These are phyloP conservation scores for Polytolypa hystricis DNA, from an alignment of 2,329 filamentous ascomycete genomes.

Conservation along the genomic window DNA sequence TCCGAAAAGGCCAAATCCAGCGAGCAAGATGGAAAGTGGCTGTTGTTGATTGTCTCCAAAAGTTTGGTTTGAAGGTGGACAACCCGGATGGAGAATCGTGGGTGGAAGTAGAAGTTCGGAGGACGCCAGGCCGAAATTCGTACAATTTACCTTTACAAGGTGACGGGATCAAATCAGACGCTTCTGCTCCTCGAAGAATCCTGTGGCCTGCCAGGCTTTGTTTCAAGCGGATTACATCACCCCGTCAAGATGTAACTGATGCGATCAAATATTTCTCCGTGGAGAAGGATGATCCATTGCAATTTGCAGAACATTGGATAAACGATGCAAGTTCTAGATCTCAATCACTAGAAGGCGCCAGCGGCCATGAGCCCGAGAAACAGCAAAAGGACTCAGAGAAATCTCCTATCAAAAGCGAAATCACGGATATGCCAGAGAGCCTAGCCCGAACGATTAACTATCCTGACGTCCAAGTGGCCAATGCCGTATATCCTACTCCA, in stretches of 20 bases:
- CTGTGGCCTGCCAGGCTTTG: constrained; percentile 36
- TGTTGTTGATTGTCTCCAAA: constrained; percentile 27
- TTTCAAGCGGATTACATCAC: constrained; percentile 25
- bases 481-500: constrained; percentile 43
- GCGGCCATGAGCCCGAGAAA: constrained; percentile 13
- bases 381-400: constrained; percentile 16
- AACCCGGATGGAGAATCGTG: constrained; percentile 24
- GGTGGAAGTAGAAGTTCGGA: constrained; percentile 31
- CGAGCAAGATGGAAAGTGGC: constrained; percentile 26
- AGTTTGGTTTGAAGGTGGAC: constrained; percentile 24
- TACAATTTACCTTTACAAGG: constrained; percentile 3
- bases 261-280: constrained; percentile 11
- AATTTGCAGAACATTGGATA: constrained; percentile 34
- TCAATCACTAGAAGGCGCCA: constrained; percentile 7
- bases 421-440: constrained; percentile 25
- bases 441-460: constrained; percentile 28
- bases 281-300: constrained; percentile 27
- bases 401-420: constrained; percentile 16
- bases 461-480: constrained; percentile 30
- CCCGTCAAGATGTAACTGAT: constrained; percentile 11
- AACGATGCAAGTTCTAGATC: constrained; percentile 17
- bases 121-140: neutral
- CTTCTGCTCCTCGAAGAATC: constrained; percentile 28
- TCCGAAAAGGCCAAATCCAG: constrained; percentile 8
- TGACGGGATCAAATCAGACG: constrained; percentile 18